Evolutionary conservation across 176 grass and related monocot genomes (phyloP), one percentile per base, ranked within the genome.

Genomic region (Oryza glaberrima): DNA sequence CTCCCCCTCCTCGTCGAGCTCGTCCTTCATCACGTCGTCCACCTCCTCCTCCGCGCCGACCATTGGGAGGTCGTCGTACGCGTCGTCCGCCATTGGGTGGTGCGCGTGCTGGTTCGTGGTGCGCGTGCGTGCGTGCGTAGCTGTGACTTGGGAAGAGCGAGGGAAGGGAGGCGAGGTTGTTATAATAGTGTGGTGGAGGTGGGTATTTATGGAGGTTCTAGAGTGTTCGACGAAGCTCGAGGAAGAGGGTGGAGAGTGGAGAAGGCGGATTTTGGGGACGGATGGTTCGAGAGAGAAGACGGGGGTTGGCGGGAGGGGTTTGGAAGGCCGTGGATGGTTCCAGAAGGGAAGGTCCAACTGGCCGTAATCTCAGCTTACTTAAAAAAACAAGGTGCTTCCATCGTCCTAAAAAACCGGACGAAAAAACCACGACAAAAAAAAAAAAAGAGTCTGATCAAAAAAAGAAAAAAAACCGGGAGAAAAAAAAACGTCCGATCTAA

Each of bases 301-400:
- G 36, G 70, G 6, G 34, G n/a, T n/a, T 79, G 77, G 40, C 15
- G 65, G 40, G 77, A 85, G 16, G 65, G 9, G 4, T 71, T 81
- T 71, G 49, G 77, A 89, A 81, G 82, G 72, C 30, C 25, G 88
- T 81, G 52, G 88, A 85, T 65, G 65, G 20, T 85, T 89, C 88
- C 28, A 81, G 82, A 60, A 60, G 7, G 35, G 30, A 32, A 32
- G 30, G 30, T 32, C 30, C 30, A 32, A 32, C 30, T 32, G 30
- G 30, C 30, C 30, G 30, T 30, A 30, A 30, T 25, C 25, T 25
- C 25, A 1, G 25, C 25, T 25, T 25, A 25, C 25, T 25, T 25
- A 25, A 25, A 25, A 25, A 25, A 25, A 25, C 0, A 25, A 25
- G 25, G 25, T 25, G 25, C 25, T 23, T 22, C 22, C 22, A 22